Base-by-base conservation (phyloP, 2,329 filamentous ascomycete species). In the Paramyrothecium sp. region DNA sequence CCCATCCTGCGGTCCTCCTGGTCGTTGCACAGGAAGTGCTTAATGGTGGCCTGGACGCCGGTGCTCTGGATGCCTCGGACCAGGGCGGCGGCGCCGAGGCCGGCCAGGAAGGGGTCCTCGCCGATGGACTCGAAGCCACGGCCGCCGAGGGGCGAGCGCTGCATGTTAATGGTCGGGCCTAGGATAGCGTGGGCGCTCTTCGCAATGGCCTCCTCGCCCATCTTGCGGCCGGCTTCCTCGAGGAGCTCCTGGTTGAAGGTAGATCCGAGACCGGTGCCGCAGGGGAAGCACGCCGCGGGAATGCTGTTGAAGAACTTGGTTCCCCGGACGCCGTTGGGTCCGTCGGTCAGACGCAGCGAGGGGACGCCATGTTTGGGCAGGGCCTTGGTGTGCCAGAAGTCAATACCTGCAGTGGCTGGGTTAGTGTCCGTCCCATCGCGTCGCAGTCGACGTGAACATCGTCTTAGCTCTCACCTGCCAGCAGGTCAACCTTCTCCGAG, bases 351-450 rank as follows among this genome's bases (percentile, higher is more conserved):
- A 51, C 88, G 84, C 33, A 90, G 76, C 0, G 87, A 85, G 7
- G 87, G 87, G 34, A 90, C 79, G 2, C 83, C 82, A 64, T 86
- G 80, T 21, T 83, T 69, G 11, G 84, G 83, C 7, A 90, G 75
- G 16, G 82, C 71, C 62, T 84, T 82, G 34, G 87, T 88, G 65
- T 89, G 85, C 88, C 88, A 90, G 66, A 89, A 89, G 71, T 90
- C 87, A 61, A 82, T 80, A 56, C 85, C 85, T 82, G 56, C 7
- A 20, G 3, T 21, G 5, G 26, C 2, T 19, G 10, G 21, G 20
- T 41, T 55, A 7, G 21, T 33, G 17, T 12, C 19, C 20, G 10
- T n/a, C n/a, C 17, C 21, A 21, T 46, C 4, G 38, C 23, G 10
- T 10, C 17, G 23, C 7, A 30, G 26, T 8, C 10, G 51, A 19